Evolutionary conservation across 2,329 filamentous ascomycete genomes (phyloP), one percentile per base, ranked within the genome.

Genomic region (Verticillium alfalfae): DNA sequence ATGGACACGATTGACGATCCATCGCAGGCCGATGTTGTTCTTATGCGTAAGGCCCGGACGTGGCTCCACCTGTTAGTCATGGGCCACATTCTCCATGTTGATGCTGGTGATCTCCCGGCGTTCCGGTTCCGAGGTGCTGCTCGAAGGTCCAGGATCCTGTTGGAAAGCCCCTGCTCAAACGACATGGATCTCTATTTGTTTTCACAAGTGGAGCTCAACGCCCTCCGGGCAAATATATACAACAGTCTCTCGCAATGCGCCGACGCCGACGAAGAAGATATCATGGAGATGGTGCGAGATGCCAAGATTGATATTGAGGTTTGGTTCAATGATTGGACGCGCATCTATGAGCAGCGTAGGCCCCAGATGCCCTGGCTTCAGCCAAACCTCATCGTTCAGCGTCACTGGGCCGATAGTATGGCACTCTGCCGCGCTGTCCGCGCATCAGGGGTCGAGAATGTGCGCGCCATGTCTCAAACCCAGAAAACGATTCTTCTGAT

Each of bases 21-120:
- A 12, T 16, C 18, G 16, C 34, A 57, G 31, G 64, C 64, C 2
- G 55, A 54, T 10, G 34, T 61, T 2, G 5, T n/a, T 3, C 65
- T 82, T 60, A 76, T 80, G 71, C 71, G 76, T 26, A 75, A 75
- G 57, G 71, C 77, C 0, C 73, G 82, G 45, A 76, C 81, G 0
- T 84, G 82, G 81, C 79, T 84, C 67, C 80, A 79, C 3, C 72
- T 84, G 4, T 76, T 83, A 62, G 79, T 84, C 22, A 69, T 84
- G 12, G 81, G 84, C 31, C 77, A 84, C 63, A 84, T 81, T 66
- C 73, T 79, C 16, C 73, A 75, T 3, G 72, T 80, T 10, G 77
- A 80, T 63, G 77, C 76, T 1, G 66, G 69, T 0, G 67, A 67
- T 26, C 61, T 68, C 15, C 63, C 66, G 34, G 60, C 65, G 0